Percentiles rank a stretch among this genome's conserved stretches.
Evolutionary conservation across 257 asterid genomes (phyloP).

Genomic region (Scutellaria minor): DNA sequence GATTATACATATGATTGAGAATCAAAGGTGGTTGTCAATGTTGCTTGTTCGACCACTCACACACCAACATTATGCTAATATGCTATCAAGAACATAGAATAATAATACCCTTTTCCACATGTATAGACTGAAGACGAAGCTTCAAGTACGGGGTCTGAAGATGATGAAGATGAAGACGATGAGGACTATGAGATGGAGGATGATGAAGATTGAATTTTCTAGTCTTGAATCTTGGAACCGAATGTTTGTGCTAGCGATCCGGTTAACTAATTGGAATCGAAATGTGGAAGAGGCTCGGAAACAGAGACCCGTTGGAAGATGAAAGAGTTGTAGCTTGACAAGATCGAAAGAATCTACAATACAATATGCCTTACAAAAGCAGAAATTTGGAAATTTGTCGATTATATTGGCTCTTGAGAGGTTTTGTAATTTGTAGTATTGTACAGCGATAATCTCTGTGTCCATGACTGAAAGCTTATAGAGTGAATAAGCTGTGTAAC

Average conservation of each 20-base stretch:
- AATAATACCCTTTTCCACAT: conserved; percentile 3
- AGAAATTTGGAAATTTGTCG: neutral
- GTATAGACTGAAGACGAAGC: conserved; percentile 71
- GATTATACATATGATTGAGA: neutral
- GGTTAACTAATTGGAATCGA: neutral
- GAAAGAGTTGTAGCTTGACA: conserved; percentile 23
- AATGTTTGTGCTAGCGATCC: conserved; percentile 10
- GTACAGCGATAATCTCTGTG: conserved; percentile 21
- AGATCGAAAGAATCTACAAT: neutral
- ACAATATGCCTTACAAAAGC: conserved; percentile 19
- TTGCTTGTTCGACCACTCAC: neutral
- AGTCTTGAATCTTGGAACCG: conserved; percentile 34
- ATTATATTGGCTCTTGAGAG: conserved; percentile 16
- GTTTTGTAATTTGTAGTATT: conserved; percentile 8
- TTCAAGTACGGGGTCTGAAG: conserved; percentile 48
- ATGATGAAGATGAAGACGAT: conserved; percentile 48
- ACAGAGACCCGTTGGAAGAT: neutral
- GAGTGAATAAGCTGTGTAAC: neutral
- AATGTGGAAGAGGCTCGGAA: neutral
- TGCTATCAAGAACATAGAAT: neutral
- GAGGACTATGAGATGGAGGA: conserved; percentile 53
- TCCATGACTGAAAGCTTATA: neutral
- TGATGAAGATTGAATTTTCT: conserved; percentile 46
- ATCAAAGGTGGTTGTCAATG: neutral
- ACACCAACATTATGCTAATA: too few species aligned